Conservation (phyloP, 2,329 filamentous ascomycete genomes). For the Calycina herbarum region DNA sequence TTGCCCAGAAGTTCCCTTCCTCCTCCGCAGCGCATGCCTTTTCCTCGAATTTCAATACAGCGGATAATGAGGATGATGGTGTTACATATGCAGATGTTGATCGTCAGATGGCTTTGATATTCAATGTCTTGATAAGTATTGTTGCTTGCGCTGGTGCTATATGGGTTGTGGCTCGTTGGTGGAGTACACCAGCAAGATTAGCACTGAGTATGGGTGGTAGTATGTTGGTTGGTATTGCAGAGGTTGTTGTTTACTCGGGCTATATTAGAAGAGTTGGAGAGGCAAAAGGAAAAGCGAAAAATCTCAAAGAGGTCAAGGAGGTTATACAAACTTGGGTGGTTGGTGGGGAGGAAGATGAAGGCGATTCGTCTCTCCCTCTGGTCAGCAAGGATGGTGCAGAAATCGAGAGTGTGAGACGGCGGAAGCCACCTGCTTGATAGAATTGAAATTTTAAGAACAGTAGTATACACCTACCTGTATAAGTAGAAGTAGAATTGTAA, state of each 20-base stretch:
- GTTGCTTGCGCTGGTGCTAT: conserved; percentile 74
- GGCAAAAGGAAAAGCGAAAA: conserved; percentile 63
- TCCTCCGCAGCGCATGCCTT: conserved; percentile 54
- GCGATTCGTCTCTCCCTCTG: conserved; percentile 14
- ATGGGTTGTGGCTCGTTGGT: conserved; percentile 77
- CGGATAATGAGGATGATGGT: conserved; percentile 55
- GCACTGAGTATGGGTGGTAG: conserved; percentile 71
- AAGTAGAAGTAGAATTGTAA: too few relatives aligned
- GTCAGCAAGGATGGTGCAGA: neutral
- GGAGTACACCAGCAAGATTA: conserved; percentile 69
- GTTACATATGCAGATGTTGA: conserved; percentile 72
- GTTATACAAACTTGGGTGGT: conserved; percentile 73
- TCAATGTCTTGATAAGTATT: conserved; percentile 88
- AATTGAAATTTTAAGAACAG: neutral
- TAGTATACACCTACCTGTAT: too few relatives aligned
- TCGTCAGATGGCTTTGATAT: conserved; percentile 78
- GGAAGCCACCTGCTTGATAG: neutral
- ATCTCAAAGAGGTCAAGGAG: conserved; percentile 64
- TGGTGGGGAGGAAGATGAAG: conserved; percentile 39
- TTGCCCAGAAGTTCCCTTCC: conserved; percentile 58
- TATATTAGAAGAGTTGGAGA: conserved; percentile 72
- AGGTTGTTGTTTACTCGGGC: conserved; percentile 74
- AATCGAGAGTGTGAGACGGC: neutral
- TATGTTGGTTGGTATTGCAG: conserved; percentile 68
- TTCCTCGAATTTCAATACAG: conserved; percentile 47